These are phyloP conservation scores for Rhipidocladum racemiflorum DNA, from an alignment of 176 grass and related monocot species.

Conservation along the genomic window DNA sequence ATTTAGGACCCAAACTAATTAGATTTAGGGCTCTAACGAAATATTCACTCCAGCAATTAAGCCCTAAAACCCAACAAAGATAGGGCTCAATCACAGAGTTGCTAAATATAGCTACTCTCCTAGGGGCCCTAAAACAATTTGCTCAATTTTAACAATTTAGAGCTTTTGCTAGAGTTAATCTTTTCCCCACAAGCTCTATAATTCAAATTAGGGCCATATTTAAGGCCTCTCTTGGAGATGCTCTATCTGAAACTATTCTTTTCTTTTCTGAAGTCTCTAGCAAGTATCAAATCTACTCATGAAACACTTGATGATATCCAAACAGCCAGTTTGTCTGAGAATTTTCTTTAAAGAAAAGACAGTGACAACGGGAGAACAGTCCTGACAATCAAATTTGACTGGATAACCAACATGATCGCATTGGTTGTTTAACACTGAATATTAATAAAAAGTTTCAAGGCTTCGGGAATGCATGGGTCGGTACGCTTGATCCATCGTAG, in stretches of 20 bases:
- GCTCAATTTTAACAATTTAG: too few relatives aligned
- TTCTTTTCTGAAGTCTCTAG: not conserved
- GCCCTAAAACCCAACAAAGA: too few relatives aligned
- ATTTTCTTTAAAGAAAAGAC: conserved; percentile 5
- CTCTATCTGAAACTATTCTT: not conserved
- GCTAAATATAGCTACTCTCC: too few relatives aligned
- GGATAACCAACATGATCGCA: conserved; percentile 17
- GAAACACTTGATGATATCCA: not conserved
- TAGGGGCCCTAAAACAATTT: too few relatives aligned
- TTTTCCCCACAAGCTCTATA: too few relatives aligned
- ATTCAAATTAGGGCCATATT: too few relatives aligned
- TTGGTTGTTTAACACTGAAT: not conserved
- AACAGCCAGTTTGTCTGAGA: not conserved
- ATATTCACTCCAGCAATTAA: too few relatives aligned
- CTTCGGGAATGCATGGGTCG: not conserved
- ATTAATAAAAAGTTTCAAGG: not conserved
- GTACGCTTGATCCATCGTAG: conserved; percentile 31
- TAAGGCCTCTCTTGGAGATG: too few relatives aligned
- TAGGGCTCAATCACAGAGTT: too few relatives aligned
- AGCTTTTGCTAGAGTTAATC: too few relatives aligned
- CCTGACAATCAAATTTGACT: not conserved
- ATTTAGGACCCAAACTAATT: too few relatives aligned
- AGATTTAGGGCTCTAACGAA: too few relatives aligned
- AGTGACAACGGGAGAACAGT: not conserved
- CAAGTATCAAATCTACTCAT: not conserved